Conservation (phyloP, 2,329 filamentous ascomycete species). For the Diaporthe citri region DNA sequence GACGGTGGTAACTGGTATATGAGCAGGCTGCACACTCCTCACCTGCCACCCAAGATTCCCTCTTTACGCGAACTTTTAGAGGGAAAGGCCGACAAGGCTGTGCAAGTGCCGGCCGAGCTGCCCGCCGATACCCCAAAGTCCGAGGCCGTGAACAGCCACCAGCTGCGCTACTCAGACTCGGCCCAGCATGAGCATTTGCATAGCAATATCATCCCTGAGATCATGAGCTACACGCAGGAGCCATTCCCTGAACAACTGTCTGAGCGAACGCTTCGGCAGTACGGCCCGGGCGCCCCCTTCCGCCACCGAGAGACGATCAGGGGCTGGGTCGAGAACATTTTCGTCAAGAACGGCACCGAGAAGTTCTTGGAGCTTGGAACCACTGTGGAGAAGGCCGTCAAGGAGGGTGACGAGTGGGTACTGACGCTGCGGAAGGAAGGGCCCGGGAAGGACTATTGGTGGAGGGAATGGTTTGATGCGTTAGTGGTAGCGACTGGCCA, state of each 20-base stretch:
- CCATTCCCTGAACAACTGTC: conserved; percentile 58
- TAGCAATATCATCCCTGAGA: conserved; percentile 67
- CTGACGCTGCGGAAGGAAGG: conserved; percentile 61
- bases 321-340: conserved; percentile 62
- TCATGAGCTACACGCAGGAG: conserved; percentile 70
- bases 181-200: conserved; percentile 69
- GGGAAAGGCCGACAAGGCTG: conserved; percentile 58
- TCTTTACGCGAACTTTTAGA: conserved; percentile 52
- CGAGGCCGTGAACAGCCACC: conserved; percentile 49
- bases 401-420: conserved; percentile 59
- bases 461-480: conserved; percentile 54
- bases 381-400: conserved; percentile 67
- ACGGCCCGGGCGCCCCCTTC: conserved; percentile 67
- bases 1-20: background rate
- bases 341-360: conserved; percentile 46
- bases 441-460: conserved; percentile 54
- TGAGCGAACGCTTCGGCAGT: conserved; percentile 57
- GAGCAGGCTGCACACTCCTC: conserved; percentile 50
- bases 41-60: conserved; percentile 49
- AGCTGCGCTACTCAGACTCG: conserved; percentile 63
- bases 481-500: conserved; percentile 56
- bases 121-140: conserved; percentile 56
- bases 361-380: conserved; percentile 63
- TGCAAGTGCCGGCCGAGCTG: conserved; percentile 56
- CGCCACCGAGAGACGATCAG: conserved; percentile 67